Evolutionary conservation across 2,329 filamentous ascomycete species (phyloP), one percentile per base, ranked within the genome.

Genomic region (Paecilomyces variotii): DNA sequence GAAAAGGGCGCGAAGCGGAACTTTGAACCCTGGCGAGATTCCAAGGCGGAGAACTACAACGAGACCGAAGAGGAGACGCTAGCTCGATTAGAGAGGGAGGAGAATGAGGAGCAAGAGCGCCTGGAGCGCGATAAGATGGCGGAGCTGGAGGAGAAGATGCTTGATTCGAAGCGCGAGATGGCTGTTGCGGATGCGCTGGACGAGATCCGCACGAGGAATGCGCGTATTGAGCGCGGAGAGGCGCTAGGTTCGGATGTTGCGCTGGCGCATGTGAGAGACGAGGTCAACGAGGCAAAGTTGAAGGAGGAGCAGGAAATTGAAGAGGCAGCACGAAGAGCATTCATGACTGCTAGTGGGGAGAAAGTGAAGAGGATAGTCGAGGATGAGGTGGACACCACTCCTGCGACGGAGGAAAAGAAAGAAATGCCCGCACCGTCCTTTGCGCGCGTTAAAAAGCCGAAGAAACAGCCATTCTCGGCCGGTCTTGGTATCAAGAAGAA

Each of bases 131-230:
- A 97, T 73, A 90, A 91, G 25, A 99, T 99, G 95, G 89, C 89
- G 59, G 92, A 97, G 71, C 77, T 99, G 53, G 94, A 99, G 77
- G 87, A 89, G 62, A 97, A 97, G 78, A 96, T 93, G 57, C 78
- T 89, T 25, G 94, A 99, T 72, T 92, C 92, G 0, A 92, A 94
- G 78, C 83, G 88, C 49, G 94, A 99, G 75, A 99, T 99, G 92
- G 90, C 89, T 19, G 90, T 97, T 52, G 94, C 94, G 1, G 94
- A 99, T 78, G 93, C 92, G 6, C 78, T 99, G 57, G 94, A 99
- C 73, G 92, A 97, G 76, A 97, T 99, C 59, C 82, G 93, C 58
- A 93, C 90, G 56, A 80, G 93, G 63, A 99, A 99, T 76, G 94
- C 94, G 6, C 82, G 91, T 62, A 86, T 94, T 55, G 90, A 96